Evolutionary conservation across 108 stramenopile species (phyloP), one percentile per base, ranked within the genome.

Genomic region (Chaetoceros tenuissimus): DNA sequence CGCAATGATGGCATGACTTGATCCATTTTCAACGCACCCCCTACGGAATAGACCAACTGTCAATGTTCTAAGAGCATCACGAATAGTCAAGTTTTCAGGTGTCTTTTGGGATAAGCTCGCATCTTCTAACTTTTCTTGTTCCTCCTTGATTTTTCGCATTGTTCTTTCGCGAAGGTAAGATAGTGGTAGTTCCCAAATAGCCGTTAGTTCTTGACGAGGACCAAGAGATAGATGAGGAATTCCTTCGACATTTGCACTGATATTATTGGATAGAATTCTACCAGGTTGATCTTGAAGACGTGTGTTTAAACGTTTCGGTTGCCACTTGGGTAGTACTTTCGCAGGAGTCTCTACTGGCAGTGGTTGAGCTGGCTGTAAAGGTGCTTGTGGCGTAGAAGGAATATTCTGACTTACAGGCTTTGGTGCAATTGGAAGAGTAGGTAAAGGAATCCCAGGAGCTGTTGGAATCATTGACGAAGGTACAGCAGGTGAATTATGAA

Each of bases 31-130:
- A 1, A 73, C 60, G 43, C 82, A 80, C 20, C 92, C 92, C 0
- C 84, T 70, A 28, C 92, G 87, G 60, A 90, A 94, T 3, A 94
- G 71, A 7, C 92, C 92, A 3, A 94, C 72, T 5, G 84, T 60
- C 27, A 89, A 52, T 28, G 51, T 30, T 31, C 75, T 60, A 34
- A 93, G 51, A 24, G 81, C 68, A 62, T 87, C 85, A 29, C 80
- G 73, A 49, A 81, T 59, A 18, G 75, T 69, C 10, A 74, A 53
- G 48, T 69, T 73, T 54, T 73, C 61, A 5, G 72, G 67, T 48
- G 63, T 26, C n/a, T 28, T 21, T 0, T 43, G 46, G 3, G 53
- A 20, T 3, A 51, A 10, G 10, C 10, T 25, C 5, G 5, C 16
- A 26, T 5, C 49, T 16, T 8, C 5, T 26, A 16, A 51, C 16